Conservation (phyloP, 1,284 basidiomycete species). For the Leucoagaricus sp. region DNA sequence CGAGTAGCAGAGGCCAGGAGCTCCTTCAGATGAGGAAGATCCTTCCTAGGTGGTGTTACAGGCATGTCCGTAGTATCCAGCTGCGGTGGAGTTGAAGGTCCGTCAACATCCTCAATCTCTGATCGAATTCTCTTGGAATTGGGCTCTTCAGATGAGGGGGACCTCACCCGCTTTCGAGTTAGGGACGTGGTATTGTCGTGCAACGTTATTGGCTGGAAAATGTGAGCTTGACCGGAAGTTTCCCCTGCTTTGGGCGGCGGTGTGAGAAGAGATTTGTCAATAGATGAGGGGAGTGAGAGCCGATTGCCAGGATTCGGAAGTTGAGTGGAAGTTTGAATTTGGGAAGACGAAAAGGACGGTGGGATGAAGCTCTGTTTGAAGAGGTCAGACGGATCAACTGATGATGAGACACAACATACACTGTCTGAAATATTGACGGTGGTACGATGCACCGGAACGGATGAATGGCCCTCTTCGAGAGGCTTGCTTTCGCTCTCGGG, state of each 20-base stretch:
- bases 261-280: too few relatives aligned
- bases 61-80: constrained; percentile 18
- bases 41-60: constrained; percentile 7
- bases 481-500: not conserved
- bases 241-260: not conserved
- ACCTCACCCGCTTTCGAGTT: constrained; percentile 8
- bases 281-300: too few relatives aligned
- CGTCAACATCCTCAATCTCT: not conserved
- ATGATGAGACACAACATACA: not conserved
- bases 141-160: not conserved
- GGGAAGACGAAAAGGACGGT: constrained; percentile 29
- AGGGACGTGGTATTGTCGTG: not conserved
- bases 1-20: constrained; percentile 1
- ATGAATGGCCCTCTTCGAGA: not conserved
- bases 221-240: not conserved
- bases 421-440: not conserved
- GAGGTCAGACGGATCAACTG: not conserved
- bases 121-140: not conserved
- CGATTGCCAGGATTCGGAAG: constrained; percentile 14
- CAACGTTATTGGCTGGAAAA: not conserved
- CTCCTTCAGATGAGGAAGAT: constrained; percentile 4
- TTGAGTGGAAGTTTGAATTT: constrained; percentile 31
- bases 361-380: constrained; percentile 29
- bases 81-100: not conserved
- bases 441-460: not conserved